Evolutionary conservation across 2,329 filamentous ascomycete genomes (phyloP), one percentile per base, ranked within the genome.

Genomic region (Pseudodiploospora longispora): DNA sequence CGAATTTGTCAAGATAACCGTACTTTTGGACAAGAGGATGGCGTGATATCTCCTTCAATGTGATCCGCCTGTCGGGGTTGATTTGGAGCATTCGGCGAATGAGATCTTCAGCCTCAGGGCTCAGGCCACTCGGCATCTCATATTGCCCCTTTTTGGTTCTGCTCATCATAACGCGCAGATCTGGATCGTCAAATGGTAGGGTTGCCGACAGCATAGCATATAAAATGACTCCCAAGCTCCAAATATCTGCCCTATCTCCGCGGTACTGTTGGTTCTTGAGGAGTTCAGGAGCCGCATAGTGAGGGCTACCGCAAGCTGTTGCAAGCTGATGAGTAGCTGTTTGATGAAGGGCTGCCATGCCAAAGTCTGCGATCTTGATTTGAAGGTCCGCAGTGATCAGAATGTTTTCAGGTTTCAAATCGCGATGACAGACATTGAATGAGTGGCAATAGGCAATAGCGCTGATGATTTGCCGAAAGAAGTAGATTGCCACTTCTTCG

Each of bases 351-450:
- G 91, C 91, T 37, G 93, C 93, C 90, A 98, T 96, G 36, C 93
- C 91, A 63, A 98, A 98, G 63, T 98, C 93, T 41, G 91, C 91
- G 55, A 98, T 82, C 66, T 97, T 98, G 62, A 97, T 82, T 46
- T 86, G 81, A 42, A 83, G 76, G 38, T 83, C 71, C 3, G 72
- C 71, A 46, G 89, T 89, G 41, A 98, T 74, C 12, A 98, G 73
- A 38, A 98, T 96, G 56, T 98, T 98, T 66, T 98, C 93, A 0
- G 90, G 93, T 65, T 98, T 98, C 42, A 98, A 72, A 55, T 98
- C 93, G 27, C 93, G 85, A 60, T 98, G 93, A 60, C 90, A 95
- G 50, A 98, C 95, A 54, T 91, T 89, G 67, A 95, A 87, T 3
- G 85, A 82, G 65, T 98, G 93, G 54, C 90, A 95, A 66, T 96